phyloP scores from a whole-genome alignment of 768 basidiomycete species.

The Gelatoporia subvermispora region DNA sequence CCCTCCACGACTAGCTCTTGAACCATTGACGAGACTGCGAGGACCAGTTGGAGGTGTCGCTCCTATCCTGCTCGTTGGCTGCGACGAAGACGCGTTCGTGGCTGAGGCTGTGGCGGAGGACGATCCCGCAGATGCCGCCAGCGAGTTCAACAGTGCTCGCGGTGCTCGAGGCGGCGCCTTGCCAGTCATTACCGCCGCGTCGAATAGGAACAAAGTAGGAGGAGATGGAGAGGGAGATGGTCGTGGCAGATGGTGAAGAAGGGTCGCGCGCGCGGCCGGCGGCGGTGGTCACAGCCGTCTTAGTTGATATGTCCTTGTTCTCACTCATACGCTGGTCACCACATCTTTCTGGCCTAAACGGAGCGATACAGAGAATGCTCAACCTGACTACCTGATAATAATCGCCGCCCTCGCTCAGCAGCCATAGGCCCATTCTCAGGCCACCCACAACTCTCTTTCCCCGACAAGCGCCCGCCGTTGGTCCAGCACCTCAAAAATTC shows the following conservation, averaged over 20 bases:
- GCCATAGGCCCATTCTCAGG: too few species aligned
- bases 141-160: constrained; percentile 54
- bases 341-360: too few species aligned
- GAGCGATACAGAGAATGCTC: too few species aligned
- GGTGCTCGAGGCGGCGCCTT: constrained; percentile 75
- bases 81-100: constrained; percentile 24
- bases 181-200: constrained; percentile 54
- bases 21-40: constrained; percentile 44
- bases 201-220: constrained; percentile 2
- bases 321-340: too few species aligned
- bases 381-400: too few species aligned
- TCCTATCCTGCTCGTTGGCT: constrained; percentile 37
- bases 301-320: too few species aligned
- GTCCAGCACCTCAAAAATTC: too few species aligned
- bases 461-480: too few species aligned
- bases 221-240: constrained; percentile 3
- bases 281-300: too few species aligned
- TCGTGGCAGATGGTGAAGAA: constrained; percentile 15
- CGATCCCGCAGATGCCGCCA: constrained; percentile 30
- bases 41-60: constrained; percentile 62
- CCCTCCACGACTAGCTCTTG: constrained; percentile 25
- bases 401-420: too few species aligned
- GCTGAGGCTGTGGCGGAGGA: constrained; percentile 31
- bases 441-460: too few species aligned
- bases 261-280: neutral